A percentile compares a stretch with the other conserved stretches of the same genome.
Conservation (phyloP, 1,284 basidiomycete genomes). For the Vanrija humicola region DNA sequence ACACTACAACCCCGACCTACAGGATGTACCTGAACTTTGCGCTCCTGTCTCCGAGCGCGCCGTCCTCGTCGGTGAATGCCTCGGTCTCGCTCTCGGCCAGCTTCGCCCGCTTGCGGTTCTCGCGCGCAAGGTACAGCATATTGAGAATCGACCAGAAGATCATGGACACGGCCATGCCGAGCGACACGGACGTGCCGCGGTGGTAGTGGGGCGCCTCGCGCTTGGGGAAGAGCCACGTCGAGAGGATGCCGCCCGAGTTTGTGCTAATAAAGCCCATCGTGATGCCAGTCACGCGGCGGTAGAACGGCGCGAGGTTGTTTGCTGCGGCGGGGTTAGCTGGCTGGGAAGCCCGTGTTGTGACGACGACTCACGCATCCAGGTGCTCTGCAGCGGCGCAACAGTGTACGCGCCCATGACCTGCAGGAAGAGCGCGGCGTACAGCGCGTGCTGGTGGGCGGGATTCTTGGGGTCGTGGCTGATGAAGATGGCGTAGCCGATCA, state of each 20-base stretch:
- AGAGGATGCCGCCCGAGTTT: slow-evolving; percentile 59
- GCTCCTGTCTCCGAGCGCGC: slow-evolving; percentile 13
- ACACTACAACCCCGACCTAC: neutral
- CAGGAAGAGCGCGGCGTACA: slow-evolving; percentile 42
- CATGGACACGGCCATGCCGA: slow-evolving; percentile 19
- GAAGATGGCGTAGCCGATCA: slow-evolving; percentile 42
- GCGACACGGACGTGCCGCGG: slow-evolving; percentile 42
- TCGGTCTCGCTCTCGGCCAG: neutral
- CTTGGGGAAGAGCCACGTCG: slow-evolving; percentile 56
- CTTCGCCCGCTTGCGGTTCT: slow-evolving; percentile 17
- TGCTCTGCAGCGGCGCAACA: slow-evolving; percentile 28
- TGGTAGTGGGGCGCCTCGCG: slow-evolving; percentile 52
- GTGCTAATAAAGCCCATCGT: slow-evolving; percentile 57
- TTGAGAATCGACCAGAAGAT: slow-evolving; percentile 19
- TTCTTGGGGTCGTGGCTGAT: slow-evolving; percentile 24
- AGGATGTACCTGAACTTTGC: slow-evolving; percentile 17
- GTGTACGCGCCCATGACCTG: slow-evolving; percentile 42
- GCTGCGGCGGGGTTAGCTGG: slow-evolving; percentile 25
- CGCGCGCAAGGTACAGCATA: slow-evolving; percentile 18
- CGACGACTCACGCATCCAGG: slow-evolving; percentile 32
- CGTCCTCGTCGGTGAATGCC: neutral
- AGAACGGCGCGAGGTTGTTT: slow-evolving; percentile 59
- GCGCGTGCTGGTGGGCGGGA: slow-evolving; percentile 6
- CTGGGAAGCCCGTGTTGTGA: neutral
- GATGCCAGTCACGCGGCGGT: slow-evolving; percentile 57